Base-by-base conservation (phyloP, 2,329 filamentous ascomycete species). In the Penicillium nordicum region DNA sequence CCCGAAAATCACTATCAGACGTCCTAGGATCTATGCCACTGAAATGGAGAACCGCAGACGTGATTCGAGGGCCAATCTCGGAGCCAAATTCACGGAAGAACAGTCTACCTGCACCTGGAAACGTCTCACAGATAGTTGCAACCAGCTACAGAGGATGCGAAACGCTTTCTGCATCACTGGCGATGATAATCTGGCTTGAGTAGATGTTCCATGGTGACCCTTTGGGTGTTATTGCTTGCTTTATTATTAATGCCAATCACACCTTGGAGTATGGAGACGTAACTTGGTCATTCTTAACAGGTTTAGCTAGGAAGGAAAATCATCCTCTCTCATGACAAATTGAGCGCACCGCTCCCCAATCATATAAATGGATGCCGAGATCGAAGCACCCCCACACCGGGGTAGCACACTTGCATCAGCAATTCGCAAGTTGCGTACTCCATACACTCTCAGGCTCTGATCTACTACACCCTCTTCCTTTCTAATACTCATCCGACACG, bases 341-440 rank as follows among this genome's bases (percentile, higher is more conserved):
- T 54, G 36, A 29, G 45, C 52, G 14, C 52, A 48, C 9, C 45
- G 41, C 38, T 54, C 52, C 21, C 27, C 45, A 29, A 54, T 36
- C 45, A 54, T 50, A 21, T 54, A 54, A 23, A 54, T 25, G 5
- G 45, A 50, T 21, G 37, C 45, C 12, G 44, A 50, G 10, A 54
- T 50, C 3, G 44, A 50, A 8, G 44, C 44, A 9, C 45, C 45
- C n/a, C 44, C 44, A n/a, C 30, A 30, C 8, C 44, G 44, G 3
- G 52, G 45, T 29, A 54, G 32, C 23, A 54, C 52, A 34, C 37
- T 49, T 11, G 52, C 52, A 37, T 54, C 44, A 18, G 52, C 52
- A 36, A 54, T 38, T 36, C 52, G 45, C 29, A 54, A 25, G n/a
- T 54, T 54, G 16, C 18, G 16, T 12, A 54, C 38, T 4, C 52